Percentiles rank a stretch among this genome's conserved stretches.
Evolutionary conservation across 2,329 filamentous ascomycete species (phyloP).

Genomic region (Exophiala viscosa): DNA sequence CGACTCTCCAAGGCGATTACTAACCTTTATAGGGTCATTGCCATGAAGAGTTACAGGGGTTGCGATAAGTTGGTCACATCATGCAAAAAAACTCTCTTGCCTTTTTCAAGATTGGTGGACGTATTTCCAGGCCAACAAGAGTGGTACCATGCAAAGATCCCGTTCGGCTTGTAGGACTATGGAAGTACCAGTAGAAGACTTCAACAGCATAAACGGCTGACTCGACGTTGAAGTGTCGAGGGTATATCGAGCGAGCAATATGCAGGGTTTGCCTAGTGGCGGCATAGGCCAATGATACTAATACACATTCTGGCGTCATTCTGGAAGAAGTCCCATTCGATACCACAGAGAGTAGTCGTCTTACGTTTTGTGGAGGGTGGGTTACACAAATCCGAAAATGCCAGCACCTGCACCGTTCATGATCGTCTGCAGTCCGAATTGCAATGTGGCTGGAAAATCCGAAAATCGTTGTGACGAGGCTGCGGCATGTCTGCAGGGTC

Average conservation of each 20-base stretch:
- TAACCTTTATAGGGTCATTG: neutral
- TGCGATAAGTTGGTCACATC: neutral
- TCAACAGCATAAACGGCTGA: too few relatives aligned
- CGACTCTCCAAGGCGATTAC: neutral
- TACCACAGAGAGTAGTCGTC: neutral
- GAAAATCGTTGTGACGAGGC: slow-evolving; percentile 8
- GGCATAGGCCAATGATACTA: neutral
- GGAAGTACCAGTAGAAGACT: too few relatives aligned
- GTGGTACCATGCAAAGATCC: too few relatives aligned
- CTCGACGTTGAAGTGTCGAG: too few relatives aligned
- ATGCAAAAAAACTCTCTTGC: neutral
- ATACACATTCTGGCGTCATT: neutral
- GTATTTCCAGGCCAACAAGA: too few relatives aligned
- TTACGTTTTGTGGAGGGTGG: neutral
- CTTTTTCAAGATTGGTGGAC: too few relatives aligned
- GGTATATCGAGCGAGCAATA: too few relatives aligned
- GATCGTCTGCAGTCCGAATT: neutral
- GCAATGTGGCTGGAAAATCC: slow-evolving; percentile 9
- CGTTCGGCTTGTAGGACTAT: too few relatives aligned
- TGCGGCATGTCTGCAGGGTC: slow-evolving; percentile 1
- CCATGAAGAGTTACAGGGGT: neutral
- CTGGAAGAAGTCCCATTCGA: neutral
- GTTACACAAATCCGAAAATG: slow-evolving; percentile 6
- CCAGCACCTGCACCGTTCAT: neutral
- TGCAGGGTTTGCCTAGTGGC: too few relatives aligned